These are phyloP conservation scores for Canavalia gladiata DNA, from an alignment of 306 rosid genomes.

Conservation along the genomic window DNA sequence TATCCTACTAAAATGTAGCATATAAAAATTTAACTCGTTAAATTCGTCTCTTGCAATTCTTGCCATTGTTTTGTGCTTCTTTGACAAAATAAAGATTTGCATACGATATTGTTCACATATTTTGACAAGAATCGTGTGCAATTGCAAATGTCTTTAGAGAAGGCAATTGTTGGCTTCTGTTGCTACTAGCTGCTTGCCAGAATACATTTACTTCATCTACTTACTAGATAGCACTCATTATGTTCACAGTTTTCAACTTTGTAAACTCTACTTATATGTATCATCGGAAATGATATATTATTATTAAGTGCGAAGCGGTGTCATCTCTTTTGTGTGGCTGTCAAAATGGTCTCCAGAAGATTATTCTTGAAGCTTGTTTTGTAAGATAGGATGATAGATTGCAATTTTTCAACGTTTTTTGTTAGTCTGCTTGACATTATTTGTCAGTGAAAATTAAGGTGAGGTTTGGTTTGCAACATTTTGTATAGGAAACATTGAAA, in stretches of 20 bases:
- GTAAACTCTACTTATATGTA: slow-evolving; percentile 14
- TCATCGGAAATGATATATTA: not conserved
- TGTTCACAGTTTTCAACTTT: not conserved
- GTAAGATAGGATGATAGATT: not conserved
- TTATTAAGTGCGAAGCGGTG: not conserved
- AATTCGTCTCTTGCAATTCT: not conserved
- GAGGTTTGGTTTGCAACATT: not conserved
- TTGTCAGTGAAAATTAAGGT: not conserved
- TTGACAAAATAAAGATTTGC: slow-evolving; percentile 68
- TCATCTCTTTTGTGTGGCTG: not conserved
- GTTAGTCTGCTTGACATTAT: not conserved
- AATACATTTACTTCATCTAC: not conserved
- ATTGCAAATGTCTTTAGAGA: not conserved
- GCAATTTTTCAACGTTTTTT: slow-evolving; percentile 4
- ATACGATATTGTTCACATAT: slow-evolving; percentile 79
- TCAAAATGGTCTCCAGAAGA: slow-evolving; percentile 15
- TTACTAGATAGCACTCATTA: not conserved
- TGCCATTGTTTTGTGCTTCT: slow-evolving; percentile 34
- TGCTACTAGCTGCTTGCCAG: slow-evolving; percentile 30
- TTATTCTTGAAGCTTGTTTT: not conserved
- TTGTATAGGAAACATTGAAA: too few relatives aligned
- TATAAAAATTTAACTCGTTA: not conserved
- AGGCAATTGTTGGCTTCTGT: slow-evolving; percentile 27
- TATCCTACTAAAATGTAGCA: slow-evolving; percentile 11
- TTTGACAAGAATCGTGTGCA: slow-evolving; percentile 55